Evolutionary conservation across 1,284 basidiomycete species (phyloP), one percentile per base, ranked within the genome.

Genomic region (Moniliophthora roreri): DNA sequence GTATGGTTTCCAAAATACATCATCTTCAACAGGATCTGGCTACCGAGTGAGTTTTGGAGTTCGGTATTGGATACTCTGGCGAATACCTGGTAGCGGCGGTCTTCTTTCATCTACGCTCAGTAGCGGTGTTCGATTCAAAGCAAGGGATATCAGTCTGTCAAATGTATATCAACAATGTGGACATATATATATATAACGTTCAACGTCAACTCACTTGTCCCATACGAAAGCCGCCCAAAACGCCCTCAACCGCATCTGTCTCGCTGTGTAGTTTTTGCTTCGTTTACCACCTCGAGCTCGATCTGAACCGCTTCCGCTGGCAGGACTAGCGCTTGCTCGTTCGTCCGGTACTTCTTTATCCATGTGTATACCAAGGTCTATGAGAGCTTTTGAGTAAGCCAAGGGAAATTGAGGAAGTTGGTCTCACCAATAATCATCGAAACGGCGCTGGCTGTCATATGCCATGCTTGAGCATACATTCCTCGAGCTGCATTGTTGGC

Each of bases 161-260:
- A 32, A n/a, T 4, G 44, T 32, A 2, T 3, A 15, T 11, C 24
- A n/a, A 5, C 15, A 16, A 16, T 11, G 5, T 6, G 3, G 5
- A 45, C 23, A 8, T 23, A 26, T 15, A 32, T n/a, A 24, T n/a
- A n/a, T n/a, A n/a, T n/a, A n/a, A n/a, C n/a, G n/a, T n/a, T n/a
- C n/a, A n/a, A n/a, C n/a, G n/a, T n/a, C n/a, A 26, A 46, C 44
- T 15, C 24, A 46, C 44, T 46, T 46, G n/a, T 46, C 44, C 44
- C 44, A 46, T 16, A 46, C 28, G 18, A 46, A 46, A n/a, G 44
- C 24, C 15, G 24, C 44, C 44, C 44, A 46, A 32, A 28, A 46
- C n/a, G 16, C 44, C 11, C 44, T 23, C 2, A 46, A 28, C n/a
- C 44, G 21, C 44, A 32, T 46, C 24, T 46, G 44, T 28, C 44